Conservation (phyloP, 164 flowering plant species). For the Hamamelis virginiana region DNA sequence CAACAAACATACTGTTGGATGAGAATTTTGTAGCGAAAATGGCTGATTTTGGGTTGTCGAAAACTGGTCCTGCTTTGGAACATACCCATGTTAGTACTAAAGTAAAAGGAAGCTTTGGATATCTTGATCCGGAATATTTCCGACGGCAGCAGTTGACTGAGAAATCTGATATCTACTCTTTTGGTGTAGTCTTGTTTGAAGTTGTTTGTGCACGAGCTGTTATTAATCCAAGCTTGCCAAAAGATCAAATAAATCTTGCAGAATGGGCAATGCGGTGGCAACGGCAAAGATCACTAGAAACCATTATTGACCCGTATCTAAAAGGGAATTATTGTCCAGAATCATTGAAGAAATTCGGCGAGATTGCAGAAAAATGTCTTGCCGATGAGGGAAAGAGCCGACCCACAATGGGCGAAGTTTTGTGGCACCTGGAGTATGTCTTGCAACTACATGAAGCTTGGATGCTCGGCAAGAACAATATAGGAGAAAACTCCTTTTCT, state of each 20-base stretch:
- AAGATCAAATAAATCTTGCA: conserved; percentile 68
- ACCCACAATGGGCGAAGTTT: conserved; percentile 71
- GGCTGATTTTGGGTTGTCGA: conserved; percentile 76
- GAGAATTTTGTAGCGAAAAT: conserved; percentile 65
- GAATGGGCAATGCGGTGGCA: conserved; percentile 79
- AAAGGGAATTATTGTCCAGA: conserved; percentile 41
- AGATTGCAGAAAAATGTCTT: conserved; percentile 68
- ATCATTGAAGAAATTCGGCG: conserved; percentile 56
- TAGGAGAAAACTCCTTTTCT: conserved; percentile 24
- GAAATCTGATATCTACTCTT: conserved; percentile 75
- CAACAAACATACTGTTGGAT: conserved; percentile 68
- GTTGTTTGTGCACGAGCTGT: conserved; percentile 72
- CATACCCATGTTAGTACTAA: conserved; percentile 79
- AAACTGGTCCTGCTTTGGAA: conserved; percentile 62
- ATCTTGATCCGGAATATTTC: conserved; percentile 77
- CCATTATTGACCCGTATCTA: conserved; percentile 53
- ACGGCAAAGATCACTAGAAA: conserved; percentile 42
- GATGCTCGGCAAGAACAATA: conserved; percentile 18
- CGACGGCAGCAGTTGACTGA: conserved; percentile 65
- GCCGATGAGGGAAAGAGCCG: conserved; percentile 63
- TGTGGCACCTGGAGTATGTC: conserved; percentile 71
- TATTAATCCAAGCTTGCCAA: conserved; percentile 64
- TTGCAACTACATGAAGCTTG: conserved; percentile 65
- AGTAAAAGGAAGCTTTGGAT: conserved; percentile 79
- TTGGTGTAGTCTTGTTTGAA: conserved; percentile 73